phyloP scores from a whole-genome alignment of 768 basidiomycete species.

The Leccinum aurantiacum region DNA sequence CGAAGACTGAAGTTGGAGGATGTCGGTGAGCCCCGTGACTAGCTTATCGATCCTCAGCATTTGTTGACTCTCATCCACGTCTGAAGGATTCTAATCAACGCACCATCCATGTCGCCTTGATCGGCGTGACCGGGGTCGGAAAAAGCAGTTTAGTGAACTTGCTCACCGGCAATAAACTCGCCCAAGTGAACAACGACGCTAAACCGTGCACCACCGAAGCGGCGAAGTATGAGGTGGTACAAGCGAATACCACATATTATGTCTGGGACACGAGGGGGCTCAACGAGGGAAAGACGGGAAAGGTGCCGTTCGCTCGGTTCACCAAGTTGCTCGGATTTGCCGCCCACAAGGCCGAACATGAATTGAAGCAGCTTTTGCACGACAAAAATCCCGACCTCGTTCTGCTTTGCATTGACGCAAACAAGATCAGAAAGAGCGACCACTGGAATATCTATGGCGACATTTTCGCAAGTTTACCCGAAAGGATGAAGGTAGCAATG shows the following conservation, averaged over 20 bases:
- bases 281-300: slow-evolving; percentile 15
- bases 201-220: slow-evolving; percentile 20
- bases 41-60: neutral
- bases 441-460: slow-evolving; percentile 25
- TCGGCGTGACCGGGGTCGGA: slow-evolving; percentile 26
- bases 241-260: slow-evolving; percentile 8
- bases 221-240: slow-evolving; percentile 8
- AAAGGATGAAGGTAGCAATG: slow-evolving; percentile 16
- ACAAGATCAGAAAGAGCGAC: slow-evolving; percentile 14
- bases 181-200: slow-evolving; percentile 18
- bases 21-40: slow-evolving; percentile 18
- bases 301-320: neutral
- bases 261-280: slow-evolving; percentile 30
- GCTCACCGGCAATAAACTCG: slow-evolving; percentile 16
- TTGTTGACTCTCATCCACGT: neutral
- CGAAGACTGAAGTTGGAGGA: slow-evolving; percentile 5
- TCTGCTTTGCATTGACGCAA: slow-evolving; percentile 22
- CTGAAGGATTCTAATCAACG: slow-evolving; percentile 3
- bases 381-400: slow-evolving; percentile 19
- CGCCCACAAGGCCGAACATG: slow-evolving; percentile 16
- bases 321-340: slow-evolving; percentile 1
- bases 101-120: slow-evolving; percentile 20
- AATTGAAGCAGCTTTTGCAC: slow-evolving; percentile 19
- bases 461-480: slow-evolving; percentile 18
- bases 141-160: slow-evolving; percentile 31